These are phyloP conservation scores for Fusarium acutatum DNA, from an alignment of 2,329 filamentous ascomycete genomes.

Conservation along the genomic window DNA sequence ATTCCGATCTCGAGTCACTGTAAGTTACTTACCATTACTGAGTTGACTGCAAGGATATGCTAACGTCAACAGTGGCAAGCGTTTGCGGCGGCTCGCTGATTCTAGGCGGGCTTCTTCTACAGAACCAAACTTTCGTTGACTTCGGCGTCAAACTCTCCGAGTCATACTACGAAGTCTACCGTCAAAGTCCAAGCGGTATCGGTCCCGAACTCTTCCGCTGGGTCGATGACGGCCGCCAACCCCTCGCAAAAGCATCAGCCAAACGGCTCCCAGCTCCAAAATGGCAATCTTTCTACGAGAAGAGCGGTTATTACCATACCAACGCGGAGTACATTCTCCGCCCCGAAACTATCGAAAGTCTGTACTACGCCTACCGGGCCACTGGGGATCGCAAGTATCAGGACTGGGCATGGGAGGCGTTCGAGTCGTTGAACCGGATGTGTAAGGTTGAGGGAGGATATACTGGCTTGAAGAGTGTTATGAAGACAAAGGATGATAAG, in stretches of 20 bases:
- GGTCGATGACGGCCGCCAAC: constrained; percentile 24
- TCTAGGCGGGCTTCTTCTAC: not conserved
- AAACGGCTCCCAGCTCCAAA: constrained; percentile 5
- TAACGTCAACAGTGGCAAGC: not conserved
- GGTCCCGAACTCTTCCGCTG: constrained; percentile 32
- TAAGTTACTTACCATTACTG: not conserved
- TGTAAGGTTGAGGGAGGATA: constrained; percentile 14
- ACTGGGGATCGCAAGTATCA: constrained; percentile 26
- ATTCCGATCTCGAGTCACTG: not conserved
- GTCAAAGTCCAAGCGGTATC: constrained; percentile 19
- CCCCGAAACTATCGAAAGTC: constrained; percentile 26
- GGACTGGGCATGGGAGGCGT: constrained; percentile 30
- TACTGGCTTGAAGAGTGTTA: constrained; percentile 5
- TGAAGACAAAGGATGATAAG: not conserved
- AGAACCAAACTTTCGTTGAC: constrained; percentile 9
- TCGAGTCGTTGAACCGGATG: constrained; percentile 4
- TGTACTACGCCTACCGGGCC: constrained; percentile 32
- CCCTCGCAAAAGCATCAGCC: not conserved
- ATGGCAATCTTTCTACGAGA: constrained; percentile 21
- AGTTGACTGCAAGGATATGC: not conserved
- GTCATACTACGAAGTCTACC: constrained; percentile 24
- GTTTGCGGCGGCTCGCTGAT: constrained; percentile 3
- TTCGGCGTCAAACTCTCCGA: not conserved
- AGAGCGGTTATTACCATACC: constrained; percentile 17
- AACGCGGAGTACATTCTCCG: constrained; percentile 30